phyloP scores from a whole-genome alignment of 306 rosid species.

The Lathyrus tuberosus region DNA sequence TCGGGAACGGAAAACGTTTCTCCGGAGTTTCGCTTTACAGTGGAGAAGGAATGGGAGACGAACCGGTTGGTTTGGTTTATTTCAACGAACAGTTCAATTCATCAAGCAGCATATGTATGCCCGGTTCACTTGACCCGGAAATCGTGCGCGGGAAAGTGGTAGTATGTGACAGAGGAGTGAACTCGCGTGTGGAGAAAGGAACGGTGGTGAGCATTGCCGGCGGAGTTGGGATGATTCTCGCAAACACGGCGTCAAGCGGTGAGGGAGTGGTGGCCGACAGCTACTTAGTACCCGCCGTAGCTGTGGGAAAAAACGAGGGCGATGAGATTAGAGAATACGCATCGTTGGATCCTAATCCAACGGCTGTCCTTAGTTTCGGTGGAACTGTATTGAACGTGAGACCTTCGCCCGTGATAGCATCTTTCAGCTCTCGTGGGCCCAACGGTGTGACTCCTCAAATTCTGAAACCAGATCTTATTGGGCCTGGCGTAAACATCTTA shows the following conservation, averaged over 20 bases:
- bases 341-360: slow-evolving; percentile 56
- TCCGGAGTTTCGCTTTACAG: slow-evolving; percentile 82
- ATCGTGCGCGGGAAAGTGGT: slow-evolving; percentile 87
- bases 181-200: slow-evolving; percentile 92
- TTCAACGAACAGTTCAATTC: slow-evolving; percentile 50
- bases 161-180: slow-evolving; percentile 80
- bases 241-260: slow-evolving; percentile 79
- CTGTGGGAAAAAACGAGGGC: slow-evolving; percentile 68
- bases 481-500: slow-evolving; percentile 84
- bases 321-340: slow-evolving; percentile 68
- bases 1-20: slow-evolving; percentile 58
- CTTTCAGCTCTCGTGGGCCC: slow-evolving; percentile 94
- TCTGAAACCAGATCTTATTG: slow-evolving; percentile 81
- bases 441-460: slow-evolving; percentile 78
- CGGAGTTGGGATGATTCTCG: slow-evolving; percentile 85
- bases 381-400: slow-evolving; percentile 80
- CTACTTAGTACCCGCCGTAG: slow-evolving; percentile 80
- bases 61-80: slow-evolving; percentile 63
- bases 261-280: slow-evolving; percentile 91
- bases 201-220: slow-evolving; percentile 78
- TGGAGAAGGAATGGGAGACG: slow-evolving; percentile 77
- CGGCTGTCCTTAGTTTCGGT: slow-evolving; percentile 73
- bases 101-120: slow-evolving; percentile 65
- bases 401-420: slow-evolving; percentile 93
- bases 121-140: slow-evolving; percentile 74